Percentiles rank a stretch among this genome's conserved stretches.
Evolutionary conservation across 257 asterid genomes (phyloP).

Genomic region (Solanum chmielewskii): DNA sequence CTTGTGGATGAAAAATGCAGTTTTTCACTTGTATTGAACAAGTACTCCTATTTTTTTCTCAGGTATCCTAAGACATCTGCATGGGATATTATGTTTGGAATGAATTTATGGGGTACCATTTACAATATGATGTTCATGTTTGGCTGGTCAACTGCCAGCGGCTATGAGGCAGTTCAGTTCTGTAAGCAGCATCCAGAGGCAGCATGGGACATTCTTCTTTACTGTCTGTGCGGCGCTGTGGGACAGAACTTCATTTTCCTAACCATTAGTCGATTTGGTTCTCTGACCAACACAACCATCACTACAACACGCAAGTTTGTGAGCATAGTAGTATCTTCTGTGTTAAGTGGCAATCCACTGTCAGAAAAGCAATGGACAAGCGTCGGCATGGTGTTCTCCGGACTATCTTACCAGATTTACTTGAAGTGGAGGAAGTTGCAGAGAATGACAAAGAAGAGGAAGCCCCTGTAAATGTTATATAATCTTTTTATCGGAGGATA

Average conservation of each 20-base stretch:
- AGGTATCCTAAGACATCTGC: constrained; percentile 94
- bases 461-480: constrained; percentile 27
- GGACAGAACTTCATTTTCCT: constrained; percentile 91
- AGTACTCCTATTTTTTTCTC: not conserved
- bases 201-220: constrained; percentile 88
- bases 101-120: constrained; percentile 96
- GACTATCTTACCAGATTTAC: constrained; percentile 82
- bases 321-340: constrained; percentile 90
- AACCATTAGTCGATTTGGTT: constrained; percentile 89
- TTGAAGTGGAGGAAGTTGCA: constrained; percentile 73
- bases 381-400: constrained; percentile 84
- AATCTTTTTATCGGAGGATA: constrained; percentile 3
- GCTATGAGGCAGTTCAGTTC: constrained; percentile 68
- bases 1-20: not conserved
- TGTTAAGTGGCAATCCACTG: constrained; percentile 81
- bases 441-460: constrained; percentile 61
- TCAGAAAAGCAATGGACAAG: constrained; percentile 85
- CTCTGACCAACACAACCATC: constrained; percentile 89
- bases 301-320: constrained; percentile 95
- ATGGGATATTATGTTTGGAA: constrained; percentile 96
- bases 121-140: constrained; percentile 88
- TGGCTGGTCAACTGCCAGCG: constrained; percentile 74
- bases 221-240: constrained; percentile 90
- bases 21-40: not conserved
- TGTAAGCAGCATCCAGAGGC: constrained; percentile 93